These are phyloP conservation scores for Pugionium cornutum DNA, from an alignment of 345 rosid genomes.

Conservation along the genomic window DNA sequence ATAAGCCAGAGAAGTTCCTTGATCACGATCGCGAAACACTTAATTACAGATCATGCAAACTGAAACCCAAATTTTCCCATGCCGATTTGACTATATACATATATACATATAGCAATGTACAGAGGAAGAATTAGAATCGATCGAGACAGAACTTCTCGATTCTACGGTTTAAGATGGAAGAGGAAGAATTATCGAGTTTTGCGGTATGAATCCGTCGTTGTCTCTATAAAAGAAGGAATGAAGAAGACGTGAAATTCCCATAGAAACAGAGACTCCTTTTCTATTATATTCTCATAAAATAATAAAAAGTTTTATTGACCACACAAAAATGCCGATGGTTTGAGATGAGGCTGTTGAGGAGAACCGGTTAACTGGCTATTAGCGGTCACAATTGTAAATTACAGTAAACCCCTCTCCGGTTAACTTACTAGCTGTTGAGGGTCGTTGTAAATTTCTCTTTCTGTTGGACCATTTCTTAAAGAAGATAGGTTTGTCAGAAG, in stretches of 20 bases:
- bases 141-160: conserved; percentile 28
- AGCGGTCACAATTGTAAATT: conserved; percentile 5
- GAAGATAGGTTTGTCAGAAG: conserved; percentile 36
- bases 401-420: neutral
- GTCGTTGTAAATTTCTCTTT: conserved; percentile 16
- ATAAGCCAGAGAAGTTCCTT: conserved; percentile 30
- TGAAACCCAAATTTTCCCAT: conserved; percentile 20
- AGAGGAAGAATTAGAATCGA: conserved; percentile 10
- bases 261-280: conserved; percentile 24
- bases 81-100: neutral
- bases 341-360: conserved; percentile 31
- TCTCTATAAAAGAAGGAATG: conserved; percentile 25
- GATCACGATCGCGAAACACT: conserved; percentile 36
- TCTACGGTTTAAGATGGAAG: conserved; percentile 23
- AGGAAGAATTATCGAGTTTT: conserved; percentile 10
- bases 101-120: conserved; percentile 19
- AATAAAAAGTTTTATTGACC: conserved; percentile 20
- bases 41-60: conserved; percentile 36
- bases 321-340: conserved; percentile 36
- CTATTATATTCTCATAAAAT: conserved; percentile 9
- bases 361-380: conserved; percentile 25
- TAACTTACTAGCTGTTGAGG: conserved; percentile 20
- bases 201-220: conserved; percentile 28
- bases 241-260: conserved; percentile 38
- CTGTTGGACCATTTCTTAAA: conserved; percentile 27